phyloP scores from a whole-genome alignment of 2,329 filamentous ascomycete species.

The Penicillium decumbens region DNA sequence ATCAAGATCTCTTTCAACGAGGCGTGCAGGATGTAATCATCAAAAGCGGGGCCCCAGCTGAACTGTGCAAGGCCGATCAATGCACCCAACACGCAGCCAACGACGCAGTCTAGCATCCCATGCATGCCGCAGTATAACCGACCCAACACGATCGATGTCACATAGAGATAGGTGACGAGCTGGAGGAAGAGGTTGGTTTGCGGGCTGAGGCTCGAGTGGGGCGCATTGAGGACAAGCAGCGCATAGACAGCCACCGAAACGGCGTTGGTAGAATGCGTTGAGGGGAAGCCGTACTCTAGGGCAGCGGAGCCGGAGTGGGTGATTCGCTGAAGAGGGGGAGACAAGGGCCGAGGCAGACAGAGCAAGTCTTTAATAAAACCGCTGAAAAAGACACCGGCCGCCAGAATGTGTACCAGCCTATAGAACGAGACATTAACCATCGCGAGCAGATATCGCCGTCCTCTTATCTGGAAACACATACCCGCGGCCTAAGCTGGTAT shows the following conservation, averaged over 20 bases:
- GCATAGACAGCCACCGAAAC: slow-evolving; percentile 88
- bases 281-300: slow-evolving; percentile 94
- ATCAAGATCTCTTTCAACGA: slow-evolving; percentile 61
- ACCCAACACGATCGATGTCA: slow-evolving; percentile 81
- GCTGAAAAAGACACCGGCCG: slow-evolving; percentile 76
- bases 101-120: slow-evolving; percentile 83
- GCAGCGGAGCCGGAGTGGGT: slow-evolving; percentile 96
- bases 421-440: slow-evolving; percentile 12
- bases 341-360: slow-evolving; percentile 85
- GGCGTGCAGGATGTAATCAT: slow-evolving; percentile 64
- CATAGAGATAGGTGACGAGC: slow-evolving; percentile 73
- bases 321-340: slow-evolving; percentile 86
- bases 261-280: slow-evolving; percentile 94
- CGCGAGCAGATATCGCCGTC: neutral
- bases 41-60: slow-evolving; percentile 55
- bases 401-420: slow-evolving; percentile 65
- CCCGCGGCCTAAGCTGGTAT: slow-evolving; percentile 79
- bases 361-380: slow-evolving; percentile 93
- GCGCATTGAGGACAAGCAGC: slow-evolving; percentile 63
- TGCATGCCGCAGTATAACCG: slow-evolving; percentile 98
- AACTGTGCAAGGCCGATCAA: slow-evolving; percentile 56
- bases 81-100: slow-evolving; percentile 74
- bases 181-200: slow-evolving; percentile 61
- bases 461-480: slow-evolving; percentile 46
- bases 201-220: slow-evolving; percentile 58